Conservation (phyloP, 176 grass and related monocot species). For the Sorghum bicolor region DNA sequence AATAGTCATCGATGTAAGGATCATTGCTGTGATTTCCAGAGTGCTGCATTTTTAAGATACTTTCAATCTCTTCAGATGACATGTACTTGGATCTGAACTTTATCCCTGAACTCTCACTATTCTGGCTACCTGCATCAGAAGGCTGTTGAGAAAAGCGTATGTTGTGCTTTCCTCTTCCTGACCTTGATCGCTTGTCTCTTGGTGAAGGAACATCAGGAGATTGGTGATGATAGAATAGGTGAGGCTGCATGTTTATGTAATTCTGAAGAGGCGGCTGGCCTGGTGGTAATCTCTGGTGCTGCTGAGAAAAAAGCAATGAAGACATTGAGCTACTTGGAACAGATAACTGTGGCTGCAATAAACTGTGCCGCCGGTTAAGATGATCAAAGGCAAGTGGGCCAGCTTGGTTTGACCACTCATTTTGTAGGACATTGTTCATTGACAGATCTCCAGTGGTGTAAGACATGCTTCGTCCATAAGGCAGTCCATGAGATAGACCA, state of each 20-base stretch:
- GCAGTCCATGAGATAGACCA: constrained; percentile 59
- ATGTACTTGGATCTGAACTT: constrained; percentile 93
- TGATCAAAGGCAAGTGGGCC: constrained; percentile 41
- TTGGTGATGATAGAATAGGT: constrained; percentile 39
- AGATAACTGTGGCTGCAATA: constrained; percentile 55
- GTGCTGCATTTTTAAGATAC: constrained; percentile 86
- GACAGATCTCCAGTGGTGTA: constrained; percentile 45
- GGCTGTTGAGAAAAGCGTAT: constrained; percentile 44
- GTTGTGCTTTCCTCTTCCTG: constrained; percentile 70
- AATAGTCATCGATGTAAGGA: constrained; percentile 85
- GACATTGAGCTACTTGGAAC: constrained; percentile 52
- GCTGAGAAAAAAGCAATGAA: constrained; percentile 45
- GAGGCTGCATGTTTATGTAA: constrained; percentile 48
- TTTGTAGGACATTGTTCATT: constrained; percentile 24
- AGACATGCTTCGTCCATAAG: constrained; percentile 62
- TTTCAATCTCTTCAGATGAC: constrained; percentile 94
- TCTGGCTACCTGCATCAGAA: constrained; percentile 53
- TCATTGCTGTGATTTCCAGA: constrained; percentile 69
- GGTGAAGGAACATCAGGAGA: constrained; percentile 50
- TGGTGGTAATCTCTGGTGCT: constrained; percentile 49
- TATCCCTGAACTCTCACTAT: constrained; percentile 49
- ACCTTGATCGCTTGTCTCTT: constrained; percentile 66
- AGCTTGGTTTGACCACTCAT: constrained; percentile 49
- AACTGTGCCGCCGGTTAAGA: constrained; percentile 43
- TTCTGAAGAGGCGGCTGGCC: constrained; percentile 40